These are phyloP conservation scores for Corinectria fuckeliana DNA, from an alignment of 2,329 filamentous ascomycete genomes.

Conservation along the genomic window DNA sequence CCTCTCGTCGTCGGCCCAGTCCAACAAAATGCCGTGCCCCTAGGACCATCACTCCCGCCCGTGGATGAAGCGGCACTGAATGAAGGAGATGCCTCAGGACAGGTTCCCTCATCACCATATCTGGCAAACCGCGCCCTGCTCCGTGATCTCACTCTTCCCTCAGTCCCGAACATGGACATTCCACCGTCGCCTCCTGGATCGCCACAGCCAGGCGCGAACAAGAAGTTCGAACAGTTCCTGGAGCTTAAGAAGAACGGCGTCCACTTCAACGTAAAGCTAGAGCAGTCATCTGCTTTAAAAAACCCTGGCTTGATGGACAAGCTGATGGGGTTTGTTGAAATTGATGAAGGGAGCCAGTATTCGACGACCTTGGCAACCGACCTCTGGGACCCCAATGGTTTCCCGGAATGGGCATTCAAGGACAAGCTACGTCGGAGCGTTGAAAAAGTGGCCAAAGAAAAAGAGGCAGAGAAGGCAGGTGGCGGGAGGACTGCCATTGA, in stretches of 20 bases:
- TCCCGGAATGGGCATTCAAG: conserved; percentile 62
- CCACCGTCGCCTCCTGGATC: conserved; percentile 74
- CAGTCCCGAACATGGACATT: conserved; percentile 74
- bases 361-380: conserved; percentile 63
- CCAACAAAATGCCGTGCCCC: conserved; percentile 40
- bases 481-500: conserved; percentile 53
- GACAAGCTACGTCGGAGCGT: conserved; percentile 58
- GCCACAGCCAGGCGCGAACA: conserved; percentile 58
- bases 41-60: conserved; percentile 50
- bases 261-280: conserved; percentile 80
- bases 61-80: conserved; percentile 32
- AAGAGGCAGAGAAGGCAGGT: conserved; percentile 50
- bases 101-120: conserved; percentile 67
- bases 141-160: conserved; percentile 76
- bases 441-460: conserved; percentile 52
- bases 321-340: conserved; percentile 70
- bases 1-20: conserved; percentile 38
- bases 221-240: conserved; percentile 77
- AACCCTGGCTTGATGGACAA: conserved; percentile 78
- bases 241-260: conserved; percentile 76
- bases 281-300: conserved; percentile 68
- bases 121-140: conserved; percentile 68
- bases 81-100: conserved; percentile 28
- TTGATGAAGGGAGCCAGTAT: conserved; percentile 64
- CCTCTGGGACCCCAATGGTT: conserved; percentile 63